These are phyloP conservation scores for Choiromyces venosus DNA, from an alignment of 495 filamentous ascomycete genomes.

Conservation along the genomic window DNA sequence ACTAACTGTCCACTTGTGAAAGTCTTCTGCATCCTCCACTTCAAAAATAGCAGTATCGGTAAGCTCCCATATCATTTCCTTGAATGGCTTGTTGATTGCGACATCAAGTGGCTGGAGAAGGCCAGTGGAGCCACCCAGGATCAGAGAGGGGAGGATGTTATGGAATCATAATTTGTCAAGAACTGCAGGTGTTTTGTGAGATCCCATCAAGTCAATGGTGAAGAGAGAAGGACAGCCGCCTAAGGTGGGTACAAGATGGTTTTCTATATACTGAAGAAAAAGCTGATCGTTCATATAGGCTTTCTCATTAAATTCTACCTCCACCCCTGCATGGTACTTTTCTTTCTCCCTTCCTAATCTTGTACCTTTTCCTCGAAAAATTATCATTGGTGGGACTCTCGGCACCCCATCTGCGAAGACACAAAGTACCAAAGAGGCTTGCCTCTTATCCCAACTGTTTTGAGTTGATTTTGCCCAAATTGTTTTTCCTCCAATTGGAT, in stretches of 20 bases:
- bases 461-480: no score
- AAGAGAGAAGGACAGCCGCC: no score
- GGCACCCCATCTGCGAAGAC: constrained; percentile 6
- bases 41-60: background rate
- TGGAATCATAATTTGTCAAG: background rate
- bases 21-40: background rate
- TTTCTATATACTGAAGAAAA: no score
- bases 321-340: no score
- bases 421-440: constrained; percentile 6
- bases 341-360: no score
- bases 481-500: no score
- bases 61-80: background rate
- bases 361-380: no score
- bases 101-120: background rate
- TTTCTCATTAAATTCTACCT: no score
- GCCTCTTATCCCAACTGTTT: no score
- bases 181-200: background rate
- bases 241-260: no score
- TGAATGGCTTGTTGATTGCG: background rate
- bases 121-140: background rate
- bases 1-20: constrained; percentile 1
- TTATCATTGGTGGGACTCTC: constrained; percentile 4
- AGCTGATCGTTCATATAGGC: no score
- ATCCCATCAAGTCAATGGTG: no score
- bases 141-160: background rate